Conservation (phyloP, 768 basidiomycete genomes). For the Porpolomopsis calyptriformis region DNA sequence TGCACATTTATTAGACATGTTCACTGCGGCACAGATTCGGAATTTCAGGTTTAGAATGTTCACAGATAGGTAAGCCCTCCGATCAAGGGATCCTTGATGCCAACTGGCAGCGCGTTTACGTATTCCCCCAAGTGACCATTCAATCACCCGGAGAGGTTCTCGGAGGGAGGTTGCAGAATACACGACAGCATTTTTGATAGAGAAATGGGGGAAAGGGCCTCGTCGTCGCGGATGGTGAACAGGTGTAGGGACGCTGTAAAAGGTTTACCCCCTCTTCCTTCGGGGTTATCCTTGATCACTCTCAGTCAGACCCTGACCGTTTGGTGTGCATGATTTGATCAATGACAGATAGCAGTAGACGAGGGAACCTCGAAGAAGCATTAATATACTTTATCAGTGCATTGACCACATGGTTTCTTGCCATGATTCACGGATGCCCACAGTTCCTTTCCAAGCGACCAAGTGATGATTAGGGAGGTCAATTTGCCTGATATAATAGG, state of each 20-base stretch:
- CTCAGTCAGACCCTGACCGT: not conserved
- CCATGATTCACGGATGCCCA: not conserved
- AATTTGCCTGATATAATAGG: constrained; percentile 13
- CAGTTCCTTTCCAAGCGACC: constrained; percentile 19
- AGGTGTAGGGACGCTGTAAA: not conserved
- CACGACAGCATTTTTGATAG: constrained; percentile 72
- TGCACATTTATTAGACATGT: constrained; percentile 86
- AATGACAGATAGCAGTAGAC: not conserved
- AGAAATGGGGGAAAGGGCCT: constrained; percentile 89
- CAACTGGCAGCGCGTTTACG: constrained; percentile 3
- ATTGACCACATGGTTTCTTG: not conserved
- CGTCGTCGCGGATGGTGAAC: constrained; percentile 48
- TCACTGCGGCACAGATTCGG: constrained; percentile 66
- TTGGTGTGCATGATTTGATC: not conserved
- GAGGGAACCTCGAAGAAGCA: not conserved
- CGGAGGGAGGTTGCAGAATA: constrained; percentile 80
- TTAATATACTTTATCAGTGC: not conserved
- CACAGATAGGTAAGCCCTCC: constrained; percentile 68
- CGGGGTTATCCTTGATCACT: not conserved
- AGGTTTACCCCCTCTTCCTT: too few species aligned
- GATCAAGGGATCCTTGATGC: constrained; percentile 10
- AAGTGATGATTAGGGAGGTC: constrained; percentile 36
- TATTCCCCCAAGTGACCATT: constrained; percentile 54
- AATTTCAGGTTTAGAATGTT: constrained; percentile 90
- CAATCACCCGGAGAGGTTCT: constrained; percentile 63